These are phyloP conservation scores for Cucurbita maxima DNA, from an alignment of 306 rosid genomes.

Conservation along the genomic window DNA sequence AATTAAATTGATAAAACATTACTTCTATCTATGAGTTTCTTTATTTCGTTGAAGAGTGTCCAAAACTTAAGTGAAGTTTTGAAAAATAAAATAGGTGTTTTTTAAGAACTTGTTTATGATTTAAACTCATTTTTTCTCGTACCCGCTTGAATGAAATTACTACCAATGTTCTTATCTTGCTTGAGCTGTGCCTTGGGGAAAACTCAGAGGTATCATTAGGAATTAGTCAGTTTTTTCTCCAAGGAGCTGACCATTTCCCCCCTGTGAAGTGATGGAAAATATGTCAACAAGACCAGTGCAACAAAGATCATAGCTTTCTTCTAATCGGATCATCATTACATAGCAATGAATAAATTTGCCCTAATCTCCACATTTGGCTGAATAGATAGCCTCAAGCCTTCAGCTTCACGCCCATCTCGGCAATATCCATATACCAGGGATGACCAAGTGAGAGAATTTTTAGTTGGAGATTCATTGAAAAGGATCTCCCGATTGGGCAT, in stretches of 20 bases:
- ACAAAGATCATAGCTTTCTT: constrained; percentile 32
- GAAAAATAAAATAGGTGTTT: no score
- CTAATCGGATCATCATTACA: constrained; percentile 39
- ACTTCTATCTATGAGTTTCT: no score
- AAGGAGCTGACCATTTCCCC: neutral
- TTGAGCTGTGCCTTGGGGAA: neutral
- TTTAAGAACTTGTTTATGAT: no score
- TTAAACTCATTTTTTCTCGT: no score
- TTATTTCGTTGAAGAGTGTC: no score
- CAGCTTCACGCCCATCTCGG: constrained; percentile 30
- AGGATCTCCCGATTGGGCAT: constrained; percentile 46
- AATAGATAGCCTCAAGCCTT: constrained; percentile 57
- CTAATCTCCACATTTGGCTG: constrained; percentile 50
- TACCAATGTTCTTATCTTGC: neutral
- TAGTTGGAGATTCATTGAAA: constrained; percentile 31
- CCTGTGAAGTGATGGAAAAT: constrained; percentile 74
- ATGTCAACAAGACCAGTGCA: constrained; percentile 76
- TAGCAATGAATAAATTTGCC: constrained; percentile 57
- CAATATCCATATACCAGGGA: constrained; percentile 66
- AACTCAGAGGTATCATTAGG: neutral
- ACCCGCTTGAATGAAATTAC: no score
- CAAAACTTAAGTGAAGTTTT: no score
- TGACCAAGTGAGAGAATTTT: constrained; percentile 62
- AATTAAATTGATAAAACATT: no score
- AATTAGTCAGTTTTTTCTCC: neutral